Evolutionary conservation across 2,329 filamentous ascomycete species (phyloP), one percentile per base, ranked within the genome.

Genomic region (Cladobotryum protrusum): DNA sequence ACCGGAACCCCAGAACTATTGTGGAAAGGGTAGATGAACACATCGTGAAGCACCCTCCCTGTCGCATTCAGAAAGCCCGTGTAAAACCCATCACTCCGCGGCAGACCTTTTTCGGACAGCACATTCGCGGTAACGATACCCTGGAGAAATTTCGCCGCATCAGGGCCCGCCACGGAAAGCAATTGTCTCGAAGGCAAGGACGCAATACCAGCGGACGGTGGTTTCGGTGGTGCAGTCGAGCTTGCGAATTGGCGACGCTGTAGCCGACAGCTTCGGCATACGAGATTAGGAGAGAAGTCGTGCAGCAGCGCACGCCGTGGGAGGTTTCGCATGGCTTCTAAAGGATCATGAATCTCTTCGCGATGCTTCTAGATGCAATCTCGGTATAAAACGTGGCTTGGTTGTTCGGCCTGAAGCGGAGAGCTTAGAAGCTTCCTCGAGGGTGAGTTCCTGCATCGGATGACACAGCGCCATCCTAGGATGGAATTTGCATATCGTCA

Each of bases 41-140:
- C 86, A 70, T 99, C 93, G 71, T 92, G 81, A 40, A 96, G 73
- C 9, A 99, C 79, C 50, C 91, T 81, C 39, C 93, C 93, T 53
- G 82, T 81, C 7, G 92, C 89, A 57, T 87, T 95, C 39, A 99
- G 75, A 61, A 99, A 96, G 0, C 84, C 89, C 6, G 86, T 78
- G 68, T 95, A 97, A 65, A 86, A 83, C 4, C 82, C 85, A 1
- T 72, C 68, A 3, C 58, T 61, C 19, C 67, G 67, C 2, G 69
- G 59, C 34, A 61, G 53, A 53, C 68, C 62, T 52, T 71, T 56
- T 20, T 54, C 62, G 7, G 71, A 61, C 0, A 77, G 68, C 8
- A 70, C 57, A 40, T 63, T 68, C 55, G 85, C 81, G 1, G 92
- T 96, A 56, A 93, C 80, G 50, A 95, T 81, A 48, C 92, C 91